Conservation (phyloP, 305 asterid species). For the Fraxinus floribunda region DNA sequence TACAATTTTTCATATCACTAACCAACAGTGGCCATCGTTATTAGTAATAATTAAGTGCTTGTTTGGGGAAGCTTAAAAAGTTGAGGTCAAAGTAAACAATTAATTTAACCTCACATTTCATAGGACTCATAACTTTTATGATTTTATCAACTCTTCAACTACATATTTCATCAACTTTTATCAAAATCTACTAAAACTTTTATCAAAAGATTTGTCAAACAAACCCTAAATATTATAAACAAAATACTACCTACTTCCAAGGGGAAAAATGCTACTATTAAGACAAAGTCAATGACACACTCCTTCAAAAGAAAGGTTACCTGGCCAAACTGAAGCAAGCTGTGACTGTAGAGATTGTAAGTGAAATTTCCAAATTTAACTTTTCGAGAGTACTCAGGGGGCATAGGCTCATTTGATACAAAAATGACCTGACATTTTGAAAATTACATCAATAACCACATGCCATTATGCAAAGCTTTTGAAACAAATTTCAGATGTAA, state of each 20-base stretch:
- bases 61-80: background rate
- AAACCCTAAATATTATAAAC: background rate
- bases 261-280: background rate
- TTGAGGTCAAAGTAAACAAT: background rate
- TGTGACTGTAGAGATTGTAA: constrained; percentile 85
- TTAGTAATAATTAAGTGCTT: background rate
- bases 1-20: background rate
- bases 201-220: background rate
- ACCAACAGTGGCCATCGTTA: background rate
- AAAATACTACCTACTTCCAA: background rate
- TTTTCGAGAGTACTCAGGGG: constrained; percentile 59
- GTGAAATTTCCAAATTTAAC: constrained; percentile 66
- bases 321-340: constrained; percentile 97
- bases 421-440: constrained; percentile 65
- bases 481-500: background rate
- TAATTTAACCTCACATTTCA: background rate
- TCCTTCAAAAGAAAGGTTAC: constrained; percentile 36
- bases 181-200: too few species aligned
- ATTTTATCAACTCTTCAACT: background rate
- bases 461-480: background rate
- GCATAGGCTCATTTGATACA: constrained; percentile 71
- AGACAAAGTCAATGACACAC: background rate
- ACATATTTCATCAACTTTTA: background rate
- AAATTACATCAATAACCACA: constrained; percentile 22
- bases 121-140: background rate